Evolutionary conservation across 164 flowering plant genomes (phyloP), one percentile per base, ranked within the genome.

Genomic region (Stephania yunnanensis): DNA sequence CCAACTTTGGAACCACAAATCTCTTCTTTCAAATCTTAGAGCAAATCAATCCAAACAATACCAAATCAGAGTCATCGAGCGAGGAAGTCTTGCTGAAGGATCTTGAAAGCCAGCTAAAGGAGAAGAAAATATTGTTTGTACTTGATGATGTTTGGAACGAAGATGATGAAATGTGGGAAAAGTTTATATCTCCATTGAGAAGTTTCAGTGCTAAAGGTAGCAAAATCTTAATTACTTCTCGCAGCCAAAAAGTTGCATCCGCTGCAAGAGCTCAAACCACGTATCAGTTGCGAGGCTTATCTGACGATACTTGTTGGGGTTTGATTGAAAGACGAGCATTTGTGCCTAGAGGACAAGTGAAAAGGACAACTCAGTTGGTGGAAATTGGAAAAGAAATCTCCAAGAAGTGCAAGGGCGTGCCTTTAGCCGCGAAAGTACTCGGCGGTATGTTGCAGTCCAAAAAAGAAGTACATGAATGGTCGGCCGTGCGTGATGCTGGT

Each of bases 371-470:
- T 20, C 20, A 6, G 42, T 12, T 65, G 44, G 36, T 9, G 15
- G 44, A 3, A 25, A 74, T 74, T 7, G 76, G 76, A 15, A 74
- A 48, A 70, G 31, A 48, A 20, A 66, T 65, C 46, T 58, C 67
- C 13, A 46, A 42, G 20, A 74, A 74, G 15, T 73, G 70, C 46
- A 44, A 58, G 7, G 70, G 76, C 11, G 76, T 74, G 5, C 76
- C 76, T 4, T 9, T 65, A 66, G 69, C 70, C 15, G 55, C 31
- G 29, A 46, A 46, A 42, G 10, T 44, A 0, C 31, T 63, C 13
- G 70, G 76, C 17, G 30, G 70, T 30, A 42, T 74, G 7, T 45
- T 74, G 76, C 70, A 65, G 22, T 65, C 69, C 9, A 73, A 63
- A 45, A 63, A 10, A 15, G 15, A 64, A 19, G 68, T n/a, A 25